phyloP scores from a whole-genome alignment of 23 red algal genomes.

The Gracilariopsis chorda region DNA sequence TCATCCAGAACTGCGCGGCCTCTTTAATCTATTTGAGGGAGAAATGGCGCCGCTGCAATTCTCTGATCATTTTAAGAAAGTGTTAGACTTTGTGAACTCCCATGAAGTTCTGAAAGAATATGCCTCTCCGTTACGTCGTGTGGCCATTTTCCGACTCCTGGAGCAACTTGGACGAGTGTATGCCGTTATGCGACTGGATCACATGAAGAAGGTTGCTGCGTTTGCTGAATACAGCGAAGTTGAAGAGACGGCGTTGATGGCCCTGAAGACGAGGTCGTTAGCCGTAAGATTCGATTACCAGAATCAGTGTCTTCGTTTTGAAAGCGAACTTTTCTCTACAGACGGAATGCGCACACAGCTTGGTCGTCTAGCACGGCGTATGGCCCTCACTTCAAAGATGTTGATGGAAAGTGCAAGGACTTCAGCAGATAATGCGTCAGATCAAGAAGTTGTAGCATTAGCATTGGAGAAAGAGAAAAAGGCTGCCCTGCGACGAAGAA shows the following conservation, averaged over 20 bases:
- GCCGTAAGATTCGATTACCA: conserved; percentile 90
- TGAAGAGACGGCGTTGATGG: conserved; percentile 80
- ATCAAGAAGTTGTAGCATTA: conserved; percentile 44
- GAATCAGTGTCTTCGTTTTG: conserved; percentile 72
- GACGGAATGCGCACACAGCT: conserved; percentile 79
- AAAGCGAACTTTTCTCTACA: conserved; percentile 70
- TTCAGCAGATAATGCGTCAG: conserved; percentile 47
- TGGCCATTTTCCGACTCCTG: conserved; percentile 78
- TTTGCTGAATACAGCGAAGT: conserved; percentile 85
- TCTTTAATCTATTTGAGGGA: conserved; percentile 76
- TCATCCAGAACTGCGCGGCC: conserved; percentile 54
- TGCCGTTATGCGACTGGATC: conserved; percentile 77
- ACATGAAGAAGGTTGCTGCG: conserved; percentile 62
- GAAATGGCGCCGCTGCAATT: conserved; percentile 71
- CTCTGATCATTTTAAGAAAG: conserved; percentile 72
- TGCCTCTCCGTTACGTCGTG: conserved; percentile 69
- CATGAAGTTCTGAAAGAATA: conserved; percentile 68
- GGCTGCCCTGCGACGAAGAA: conserved; percentile 19
- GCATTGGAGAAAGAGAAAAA: conserved; percentile 62
- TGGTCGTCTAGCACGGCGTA: conserved; percentile 53
- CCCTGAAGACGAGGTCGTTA: conserved; percentile 79
- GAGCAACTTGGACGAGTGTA: conserved; percentile 83
- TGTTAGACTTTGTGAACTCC: conserved; percentile 67
- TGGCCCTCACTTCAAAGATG: conserved; percentile 66
- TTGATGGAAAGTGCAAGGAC: conserved; percentile 37